A percentile compares a stretch with the other conserved stretches of the same genome.
Evolutionary conservation across 192 early-diverging fungal genomes (phyloP).

Genomic region (Linderina pennispora): DNA sequence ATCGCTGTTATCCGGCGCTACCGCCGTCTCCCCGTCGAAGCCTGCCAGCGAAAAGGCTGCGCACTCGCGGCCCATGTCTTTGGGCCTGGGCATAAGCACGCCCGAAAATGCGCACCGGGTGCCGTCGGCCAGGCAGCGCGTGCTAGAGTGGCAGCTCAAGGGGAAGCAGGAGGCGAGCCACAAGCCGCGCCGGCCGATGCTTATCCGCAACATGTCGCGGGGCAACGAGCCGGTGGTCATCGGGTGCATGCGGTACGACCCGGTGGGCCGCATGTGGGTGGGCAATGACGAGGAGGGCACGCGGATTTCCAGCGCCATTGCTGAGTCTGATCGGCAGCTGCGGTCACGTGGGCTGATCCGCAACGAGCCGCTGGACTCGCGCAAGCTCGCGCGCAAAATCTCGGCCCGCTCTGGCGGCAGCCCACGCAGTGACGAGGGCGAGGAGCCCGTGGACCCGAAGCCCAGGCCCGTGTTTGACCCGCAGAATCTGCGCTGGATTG

Average conservation of each 20-base stretch:
- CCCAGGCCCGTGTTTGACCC: slow-evolving; percentile 40
- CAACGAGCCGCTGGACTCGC: slow-evolving; percentile 26
- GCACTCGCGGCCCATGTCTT: slow-evolving; percentile 1
- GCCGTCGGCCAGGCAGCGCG: not conserved
- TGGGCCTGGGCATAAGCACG: slow-evolving; percentile 3
- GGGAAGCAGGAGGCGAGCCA: not conserved
- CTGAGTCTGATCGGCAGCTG: slow-evolving; percentile 36
- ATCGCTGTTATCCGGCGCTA: slow-evolving; percentile 32
- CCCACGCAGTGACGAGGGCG: not conserved
- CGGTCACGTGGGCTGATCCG: slow-evolving; percentile 3
- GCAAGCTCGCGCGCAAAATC: slow-evolving; percentile 38
- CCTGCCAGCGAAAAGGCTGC: no score
- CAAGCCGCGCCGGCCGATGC: slow-evolving; percentile 2
- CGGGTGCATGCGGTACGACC: slow-evolving; percentile 37
- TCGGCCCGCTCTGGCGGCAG: slow-evolving; percentile 25
- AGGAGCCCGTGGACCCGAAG: not conserved
- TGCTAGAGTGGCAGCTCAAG: slow-evolving; percentile 9
- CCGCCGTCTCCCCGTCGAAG: slow-evolving; percentile 7
- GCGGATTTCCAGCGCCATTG: slow-evolving; percentile 34
- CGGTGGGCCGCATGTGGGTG: slow-evolving; percentile 24
- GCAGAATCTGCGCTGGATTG: slow-evolving; percentile 41
- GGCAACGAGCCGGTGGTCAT: slow-evolving; percentile 26
- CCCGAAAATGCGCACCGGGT: not conserved
- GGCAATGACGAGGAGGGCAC: slow-evolving; percentile 37
- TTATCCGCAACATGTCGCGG: slow-evolving; percentile 21